These are phyloP conservation scores for Lactarius akahatsu DNA, from an alignment of 768 basidiomycete species.

Conservation along the genomic window DNA sequence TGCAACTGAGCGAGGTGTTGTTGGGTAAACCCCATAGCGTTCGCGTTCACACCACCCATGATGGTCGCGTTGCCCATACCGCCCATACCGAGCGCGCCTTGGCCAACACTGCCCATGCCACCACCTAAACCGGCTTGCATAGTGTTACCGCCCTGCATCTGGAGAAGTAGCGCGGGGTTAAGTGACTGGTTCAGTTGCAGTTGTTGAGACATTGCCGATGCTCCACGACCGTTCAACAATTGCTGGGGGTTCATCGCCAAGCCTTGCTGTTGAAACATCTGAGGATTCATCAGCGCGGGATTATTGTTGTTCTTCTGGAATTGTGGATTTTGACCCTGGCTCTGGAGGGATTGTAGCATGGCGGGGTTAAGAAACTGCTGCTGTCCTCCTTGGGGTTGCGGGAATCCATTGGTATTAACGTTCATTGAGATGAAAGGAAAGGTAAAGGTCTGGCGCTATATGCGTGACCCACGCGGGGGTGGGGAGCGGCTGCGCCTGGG, in stretches of 20 bases:
- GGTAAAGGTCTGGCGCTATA: constrained; percentile 11
- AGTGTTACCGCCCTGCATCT: constrained; percentile 18
- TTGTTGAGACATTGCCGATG: constrained; percentile 24
- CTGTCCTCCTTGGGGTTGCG: constrained; percentile 25
- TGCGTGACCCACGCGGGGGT: constrained; percentile 5
- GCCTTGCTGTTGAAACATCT: constrained; percentile 27
- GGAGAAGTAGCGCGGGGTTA: constrained; percentile 28
- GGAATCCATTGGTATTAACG: constrained; percentile 27
- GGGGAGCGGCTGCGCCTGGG: constrained; percentile 11
- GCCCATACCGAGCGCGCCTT: constrained; percentile 27
- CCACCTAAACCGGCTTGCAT: constrained; percentile 24
- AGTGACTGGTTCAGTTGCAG: constrained; percentile 25
- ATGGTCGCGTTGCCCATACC: constrained; percentile 26
- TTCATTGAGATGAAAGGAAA: constrained; percentile 21
- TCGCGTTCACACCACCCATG: constrained; percentile 28
- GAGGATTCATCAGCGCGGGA: constrained; percentile 19
- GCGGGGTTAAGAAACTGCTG: constrained; percentile 23
- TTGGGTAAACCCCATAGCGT: constrained; percentile 21
- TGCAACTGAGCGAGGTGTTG: constrained; percentile 27
- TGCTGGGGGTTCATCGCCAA: constrained; percentile 26
- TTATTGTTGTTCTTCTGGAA: constrained; percentile 28
- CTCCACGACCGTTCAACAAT: constrained; percentile 23
- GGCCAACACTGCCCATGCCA: constrained; percentile 30
- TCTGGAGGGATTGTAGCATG: constrained; percentile 26
- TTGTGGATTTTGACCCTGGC: constrained; percentile 24